These are phyloP conservation scores for Trametes meyenii DNA, from an alignment of 768 basidiomycete genomes.

Conservation along the genomic window DNA sequence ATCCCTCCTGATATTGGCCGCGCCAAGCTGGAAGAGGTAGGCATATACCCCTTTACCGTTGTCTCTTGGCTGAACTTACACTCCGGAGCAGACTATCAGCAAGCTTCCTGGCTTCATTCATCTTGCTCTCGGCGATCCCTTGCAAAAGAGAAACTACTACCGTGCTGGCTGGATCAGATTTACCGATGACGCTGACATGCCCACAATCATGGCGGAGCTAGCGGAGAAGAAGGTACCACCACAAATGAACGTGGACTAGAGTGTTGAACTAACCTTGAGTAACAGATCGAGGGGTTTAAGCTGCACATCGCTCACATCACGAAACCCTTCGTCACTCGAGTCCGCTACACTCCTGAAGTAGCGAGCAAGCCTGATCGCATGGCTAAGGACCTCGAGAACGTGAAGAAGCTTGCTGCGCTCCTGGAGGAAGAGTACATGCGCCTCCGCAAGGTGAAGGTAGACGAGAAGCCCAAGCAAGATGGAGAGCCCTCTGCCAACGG, in stretches of 20 bases:
- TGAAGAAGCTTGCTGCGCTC: slow-evolving; percentile 67
- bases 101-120: slow-evolving; percentile 83
- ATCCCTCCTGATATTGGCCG: slow-evolving; percentile 93
- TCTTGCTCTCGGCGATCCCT: slow-evolving; percentile 88
- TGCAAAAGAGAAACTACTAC: slow-evolving; percentile 92
- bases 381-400: slow-evolving; percentile 78
- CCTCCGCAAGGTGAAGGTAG: slow-evolving; percentile 48
- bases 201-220: slow-evolving; percentile 66
- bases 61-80: background rate
- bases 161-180: slow-evolving; percentile 95
- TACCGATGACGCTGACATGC: slow-evolving; percentile 82
- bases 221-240: slow-evolving; percentile 78
- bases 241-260: background rate
- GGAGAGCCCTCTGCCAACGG: slow-evolving; percentile 25
- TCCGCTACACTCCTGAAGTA: slow-evolving; percentile 81
- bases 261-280: background rate
- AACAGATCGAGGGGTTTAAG: slow-evolving; percentile 80
- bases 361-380: slow-evolving; percentile 81
- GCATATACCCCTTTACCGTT: slow-evolving; percentile 14
- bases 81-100: slow-evolving; percentile 28
- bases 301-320: slow-evolving; percentile 84
- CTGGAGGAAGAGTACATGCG: slow-evolving; percentile 71
- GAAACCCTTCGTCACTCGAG: slow-evolving; percentile 74
- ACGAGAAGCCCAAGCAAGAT: slow-evolving; percentile 22
- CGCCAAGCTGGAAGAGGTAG: slow-evolving; percentile 85